Percentiles rank a stretch among this genome's conserved stretches.
Conservation (phyloP, 495 filamentous ascomycete genomes). For the Trichoderma reesei region DNA sequence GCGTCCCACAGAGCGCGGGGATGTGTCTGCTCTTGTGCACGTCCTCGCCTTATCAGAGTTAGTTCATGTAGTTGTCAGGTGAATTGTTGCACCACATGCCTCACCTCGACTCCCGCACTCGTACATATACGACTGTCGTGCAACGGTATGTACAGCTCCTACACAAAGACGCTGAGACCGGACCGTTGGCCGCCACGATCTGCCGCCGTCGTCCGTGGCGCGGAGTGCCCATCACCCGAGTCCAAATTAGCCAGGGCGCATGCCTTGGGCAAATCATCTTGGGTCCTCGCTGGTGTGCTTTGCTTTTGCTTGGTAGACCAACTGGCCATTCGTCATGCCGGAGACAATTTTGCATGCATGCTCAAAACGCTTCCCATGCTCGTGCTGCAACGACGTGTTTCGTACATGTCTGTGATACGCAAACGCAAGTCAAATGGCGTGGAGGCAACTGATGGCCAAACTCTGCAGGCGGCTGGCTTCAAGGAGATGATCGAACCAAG, state of each 20-base stretch:
- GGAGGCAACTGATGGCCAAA: too few relatives aligned
- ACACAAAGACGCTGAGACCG: not conserved
- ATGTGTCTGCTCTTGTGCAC: not conserved
- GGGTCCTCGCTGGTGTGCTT: too few relatives aligned
- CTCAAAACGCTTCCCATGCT: too few relatives aligned
- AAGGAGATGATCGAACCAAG: too few relatives aligned
- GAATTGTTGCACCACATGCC: not conserved
- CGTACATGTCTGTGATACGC: too few relatives aligned
- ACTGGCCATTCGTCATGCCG: too few relatives aligned
- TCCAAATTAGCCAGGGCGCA: not conserved
- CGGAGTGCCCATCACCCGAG: not conserved
- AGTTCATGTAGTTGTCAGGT: not conserved
- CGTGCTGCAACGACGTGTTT: too few relatives aligned
- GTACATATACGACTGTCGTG: slow-evolving; percentile 3
- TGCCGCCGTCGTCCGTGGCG: not conserved
- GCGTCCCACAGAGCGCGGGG: too few relatives aligned
- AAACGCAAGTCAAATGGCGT: too few relatives aligned
- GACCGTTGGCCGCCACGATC: not conserved
- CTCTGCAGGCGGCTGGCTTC: too few relatives aligned
- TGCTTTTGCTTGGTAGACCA: too few relatives aligned
- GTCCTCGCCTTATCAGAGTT: not conserved
- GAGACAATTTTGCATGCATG: too few relatives aligned
- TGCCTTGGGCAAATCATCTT: not conserved
- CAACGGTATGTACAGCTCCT: not conserved
- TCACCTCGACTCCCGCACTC: not conserved